These are phyloP conservation scores for Brassica rapa DNA, from an alignment of 345 rosid genomes.

Conservation along the genomic window DNA sequence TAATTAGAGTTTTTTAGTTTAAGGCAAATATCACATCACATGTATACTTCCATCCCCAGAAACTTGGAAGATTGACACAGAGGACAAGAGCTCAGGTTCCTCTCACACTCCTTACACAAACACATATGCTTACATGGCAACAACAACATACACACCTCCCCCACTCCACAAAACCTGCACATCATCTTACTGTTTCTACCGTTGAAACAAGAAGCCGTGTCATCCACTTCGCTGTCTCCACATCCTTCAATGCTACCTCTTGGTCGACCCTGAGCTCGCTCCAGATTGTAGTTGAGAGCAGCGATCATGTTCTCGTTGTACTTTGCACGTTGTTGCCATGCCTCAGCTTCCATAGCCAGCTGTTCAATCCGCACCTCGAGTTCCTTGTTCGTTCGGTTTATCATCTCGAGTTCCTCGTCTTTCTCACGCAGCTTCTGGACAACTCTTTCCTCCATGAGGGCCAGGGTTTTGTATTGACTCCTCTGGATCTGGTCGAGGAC, in stretches of 20 bases:
- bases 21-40: constrained; percentile 47
- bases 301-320: constrained; percentile 69
- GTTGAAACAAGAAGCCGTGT: constrained; percentile 82
- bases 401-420: constrained; percentile 68
- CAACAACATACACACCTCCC: constrained; percentile 75
- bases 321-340: constrained; percentile 79
- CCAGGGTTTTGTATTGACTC: constrained; percentile 57
- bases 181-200: constrained; percentile 51
- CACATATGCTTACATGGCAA: constrained; percentile 95
- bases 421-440: constrained; percentile 64
- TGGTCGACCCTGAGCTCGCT: constrained; percentile 63
- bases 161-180: constrained; percentile 77
- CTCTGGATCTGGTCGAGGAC: constrained; percentile 65
- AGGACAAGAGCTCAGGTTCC: constrained; percentile 81
- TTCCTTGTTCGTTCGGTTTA: constrained; percentile 70
- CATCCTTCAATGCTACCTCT: constrained; percentile 79
- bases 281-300: constrained; percentile 68
- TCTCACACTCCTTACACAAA: constrained; percentile 84
- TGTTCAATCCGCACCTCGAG: constrained; percentile 79
- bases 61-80: constrained; percentile 76
- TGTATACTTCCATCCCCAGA: constrained; percentile 74
- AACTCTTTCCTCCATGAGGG: constrained; percentile 61
- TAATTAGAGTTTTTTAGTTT: constrained; percentile 24
- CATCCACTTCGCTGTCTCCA: constrained; percentile 91
- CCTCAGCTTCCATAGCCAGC: constrained; percentile 63